These are phyloP conservation scores for Tritrichomonas foetus DNA, from an alignment of 208 protist genomes.

Conservation along the genomic window DNA sequence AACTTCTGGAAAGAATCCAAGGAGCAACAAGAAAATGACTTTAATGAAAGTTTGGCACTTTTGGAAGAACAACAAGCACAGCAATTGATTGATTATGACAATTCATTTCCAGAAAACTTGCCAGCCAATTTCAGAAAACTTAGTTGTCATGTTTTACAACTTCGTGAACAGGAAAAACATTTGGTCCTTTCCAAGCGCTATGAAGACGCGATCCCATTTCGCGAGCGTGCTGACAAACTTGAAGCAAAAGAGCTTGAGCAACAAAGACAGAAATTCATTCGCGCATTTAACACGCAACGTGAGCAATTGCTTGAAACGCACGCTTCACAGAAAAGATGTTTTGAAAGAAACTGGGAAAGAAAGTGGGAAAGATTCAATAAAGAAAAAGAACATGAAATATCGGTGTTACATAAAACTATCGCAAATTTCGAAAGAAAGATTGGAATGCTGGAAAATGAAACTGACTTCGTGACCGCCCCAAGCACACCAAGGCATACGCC, in stretches of 20 bases:
- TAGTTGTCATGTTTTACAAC: not conserved
- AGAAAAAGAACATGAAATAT: not conserved
- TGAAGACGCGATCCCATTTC: not conserved
- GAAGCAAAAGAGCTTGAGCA: not conserved
- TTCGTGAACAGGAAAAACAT: conserved; percentile 33
- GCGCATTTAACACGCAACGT: not conserved
- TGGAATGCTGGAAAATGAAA: not conserved
- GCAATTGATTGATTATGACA: not conserved
- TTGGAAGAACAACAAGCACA: not conserved
- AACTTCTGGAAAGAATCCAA: not conserved
- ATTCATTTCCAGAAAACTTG: not conserved
- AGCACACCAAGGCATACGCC: not conserved
- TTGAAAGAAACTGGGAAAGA: not conserved
- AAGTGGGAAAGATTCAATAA: not conserved
- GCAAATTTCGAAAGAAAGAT: not conserved
- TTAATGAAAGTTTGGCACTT: no score
- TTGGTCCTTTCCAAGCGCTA: conserved; percentile 11
- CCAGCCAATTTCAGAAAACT: conserved; percentile 19
- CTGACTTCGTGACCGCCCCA: not conserved
- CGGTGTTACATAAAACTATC: not conserved
- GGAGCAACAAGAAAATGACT: not conserved
- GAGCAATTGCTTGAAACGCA: not conserved
- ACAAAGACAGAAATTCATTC: not conserved
- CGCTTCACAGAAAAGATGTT: not conserved
- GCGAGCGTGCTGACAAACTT: not conserved